Base-by-base conservation (phyloP, 1,284 basidiomycete genomes). In the Tetrapyrgos nigripes region DNA sequence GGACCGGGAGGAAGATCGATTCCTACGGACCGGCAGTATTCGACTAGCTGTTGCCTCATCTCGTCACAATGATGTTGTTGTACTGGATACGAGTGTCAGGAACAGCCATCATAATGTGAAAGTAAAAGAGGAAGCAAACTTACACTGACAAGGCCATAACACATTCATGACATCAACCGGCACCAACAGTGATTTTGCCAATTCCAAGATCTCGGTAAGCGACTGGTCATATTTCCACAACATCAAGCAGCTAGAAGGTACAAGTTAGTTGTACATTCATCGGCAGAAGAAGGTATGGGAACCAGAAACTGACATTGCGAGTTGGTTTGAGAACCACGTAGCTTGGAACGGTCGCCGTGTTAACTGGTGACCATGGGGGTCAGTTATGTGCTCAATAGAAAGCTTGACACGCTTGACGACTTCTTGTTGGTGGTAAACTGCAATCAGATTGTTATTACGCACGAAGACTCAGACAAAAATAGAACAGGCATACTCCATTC, bases 71-170 rank as follows among this genome's bases (percentile, higher is more conserved):
- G 79, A 50, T 67, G 68, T 64, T 81, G 79, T 23, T 83, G 73
- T 31, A 72, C 83, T 85, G 53, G 48, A 50, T 21, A 27, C 17
- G 50, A 47, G 24, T 43, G 46, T 53, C 23, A 47, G 50, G 10
- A 27, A 48, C 43, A 19, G 49, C 23, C 19, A 45, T 53, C 11
- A 13, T 40, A 14, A 53, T 11, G n/a, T 17, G 54, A 26, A 24
- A 47, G 3, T 28, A 17, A 27, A n/a, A 14, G 26, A 61, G 50
- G 17, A 1, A 10, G 14, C 6, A 51, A 27, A 71, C 83, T 68
- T 69, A 90, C 89, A 75, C 55, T 78, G 74, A 66, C 86, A 91
- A 3, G 88, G 89, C 90, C 90, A 93, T 31, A 92, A 74, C 19
- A 77, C 79, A 64, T 85, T 87, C 69, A 91, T 78, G 23, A 85